Percentiles rank a stretch among this genome's conserved stretches.
Evolutionary conservation across 495 filamentous ascomycete species (phyloP).

Genomic region (Astrocystis sublimbata): DNA sequence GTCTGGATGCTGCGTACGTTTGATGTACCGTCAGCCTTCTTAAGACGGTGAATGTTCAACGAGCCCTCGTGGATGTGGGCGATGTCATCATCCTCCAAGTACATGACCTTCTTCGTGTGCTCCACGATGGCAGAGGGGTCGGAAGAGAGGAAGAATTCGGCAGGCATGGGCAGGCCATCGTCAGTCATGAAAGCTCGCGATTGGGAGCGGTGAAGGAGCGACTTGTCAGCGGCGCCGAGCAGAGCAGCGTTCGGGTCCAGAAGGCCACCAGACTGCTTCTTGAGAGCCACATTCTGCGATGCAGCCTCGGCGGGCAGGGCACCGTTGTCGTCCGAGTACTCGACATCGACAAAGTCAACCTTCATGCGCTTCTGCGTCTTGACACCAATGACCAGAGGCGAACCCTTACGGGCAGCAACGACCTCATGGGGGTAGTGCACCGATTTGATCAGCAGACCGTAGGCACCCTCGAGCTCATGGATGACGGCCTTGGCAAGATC

Average conservation of each 20-base stretch:
- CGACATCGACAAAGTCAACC: conserved; percentile 99
- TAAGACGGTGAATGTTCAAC: conserved; percentile 96
- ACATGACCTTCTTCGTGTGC: conserved; percentile 99
- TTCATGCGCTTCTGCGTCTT: conserved; percentile 98
- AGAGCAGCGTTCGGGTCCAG: conserved; percentile 67
- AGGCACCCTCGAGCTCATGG: conserved; percentile 96
- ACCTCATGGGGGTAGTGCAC: conserved; percentile 98
- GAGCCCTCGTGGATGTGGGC: conserved; percentile 98
- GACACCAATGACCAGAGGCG: conserved; percentile 92
- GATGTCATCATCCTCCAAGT: conserved; percentile 98
- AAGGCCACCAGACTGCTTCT: conserved; percentile 66
- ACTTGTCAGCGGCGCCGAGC: conserved; percentile 91
- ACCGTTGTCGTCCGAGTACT: conserved; percentile 79
- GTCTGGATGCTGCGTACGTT: conserved; percentile 98
- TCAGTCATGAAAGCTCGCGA: conserved; percentile 98
- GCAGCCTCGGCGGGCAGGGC: conserved; percentile 91
- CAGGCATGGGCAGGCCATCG: conserved; percentile 94
- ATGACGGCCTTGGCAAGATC: conserved; percentile 95
- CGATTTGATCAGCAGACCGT: conserved; percentile 94
- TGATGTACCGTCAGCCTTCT: conserved; percentile 93
- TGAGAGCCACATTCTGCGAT: conserved; percentile 93
- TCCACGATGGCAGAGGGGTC: conserved; percentile 98
- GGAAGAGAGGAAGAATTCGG: conserved; percentile 97
- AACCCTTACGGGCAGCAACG: conserved; percentile 96
- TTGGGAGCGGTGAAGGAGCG: conserved; percentile 93